Base-by-base conservation (phyloP, 352 stramenopile species). In the Halophytophthora polymorphica region DNA sequence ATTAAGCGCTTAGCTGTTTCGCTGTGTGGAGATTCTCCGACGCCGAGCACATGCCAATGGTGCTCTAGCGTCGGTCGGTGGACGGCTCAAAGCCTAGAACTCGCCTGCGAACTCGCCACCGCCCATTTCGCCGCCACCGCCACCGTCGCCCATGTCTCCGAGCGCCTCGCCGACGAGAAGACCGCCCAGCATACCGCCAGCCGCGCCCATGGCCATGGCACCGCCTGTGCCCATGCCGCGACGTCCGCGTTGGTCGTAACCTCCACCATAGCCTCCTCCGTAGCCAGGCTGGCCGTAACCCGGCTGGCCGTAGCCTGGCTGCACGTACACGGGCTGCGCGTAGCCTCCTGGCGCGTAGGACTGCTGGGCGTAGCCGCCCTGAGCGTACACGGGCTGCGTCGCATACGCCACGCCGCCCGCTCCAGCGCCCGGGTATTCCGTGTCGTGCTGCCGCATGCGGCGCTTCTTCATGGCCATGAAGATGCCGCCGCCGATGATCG, bases 391-490 rank as follows among this genome's bases (percentile, higher is more conserved):
- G 13, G 58, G 50, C 25, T 78, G 62, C 46, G 58, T 50, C 13
- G 37, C 25, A 36, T 73, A 66, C 1, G 25, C 29, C 10, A 51
- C 43, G 1, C 44, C 53, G 7, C n/a, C n/a, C n/a, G n/a, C n/a
- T n/a, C 38, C 40, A 36, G 38, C 34, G 11, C 64, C 35, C 5
- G 38, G 39, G 41, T 60, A 56, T 19, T 74, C 31, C 11, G 53
- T 36, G 29, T 64, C 31, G 11, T 33, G 45, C 38, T 67, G 53
- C 35, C 58, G 34, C 63, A 47, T 55, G 40, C 71, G 61, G 8
- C 63, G 66, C 64, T 71, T 71, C 52, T 71, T 53, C n/a, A 79
- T 62, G 39, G n/a, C n/a, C n/a, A n/a, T n/a, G n/a, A n/a, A n/a
- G n/a, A n/a, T n/a, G n/a, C n/a, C n/a, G n/a, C n/a, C 46, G 6